phyloP scores from a whole-genome alignment of 352 stramenopile genomes.

The Phytopythium kandeliae region DNA sequence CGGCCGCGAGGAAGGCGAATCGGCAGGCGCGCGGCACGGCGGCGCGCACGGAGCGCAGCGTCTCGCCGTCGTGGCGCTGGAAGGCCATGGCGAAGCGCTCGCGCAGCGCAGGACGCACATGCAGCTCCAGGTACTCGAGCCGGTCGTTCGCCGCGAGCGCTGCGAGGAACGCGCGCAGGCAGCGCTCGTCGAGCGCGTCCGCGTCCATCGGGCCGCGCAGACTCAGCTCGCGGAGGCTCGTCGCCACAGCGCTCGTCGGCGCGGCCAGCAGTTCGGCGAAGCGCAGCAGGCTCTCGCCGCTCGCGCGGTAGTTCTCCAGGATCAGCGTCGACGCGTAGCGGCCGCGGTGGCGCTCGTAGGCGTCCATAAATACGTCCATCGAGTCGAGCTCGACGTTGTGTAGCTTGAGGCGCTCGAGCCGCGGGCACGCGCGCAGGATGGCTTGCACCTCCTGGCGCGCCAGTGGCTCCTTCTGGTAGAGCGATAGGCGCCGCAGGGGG shows the following conservation, averaged over 20 bases:
- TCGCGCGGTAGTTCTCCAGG: neutral
- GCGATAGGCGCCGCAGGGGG: neutral
- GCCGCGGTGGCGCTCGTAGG: neutral
- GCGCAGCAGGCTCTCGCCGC: neutral
- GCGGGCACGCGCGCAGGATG: neutral
- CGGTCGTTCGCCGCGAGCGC: neutral
- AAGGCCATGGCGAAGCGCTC: neutral
- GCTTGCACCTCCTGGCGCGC: neutral
- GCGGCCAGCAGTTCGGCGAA: neutral
- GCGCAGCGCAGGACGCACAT: neutral
- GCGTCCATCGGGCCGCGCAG: neutral
- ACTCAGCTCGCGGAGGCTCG: neutral
- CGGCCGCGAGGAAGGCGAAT: neutral
- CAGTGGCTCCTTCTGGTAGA: conserved; percentile 4
- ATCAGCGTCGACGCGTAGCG: neutral
- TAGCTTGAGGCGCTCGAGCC: neutral
- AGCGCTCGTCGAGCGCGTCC: neutral
- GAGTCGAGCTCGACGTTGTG: conserved; percentile 4
- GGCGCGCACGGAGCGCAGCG: neutral
- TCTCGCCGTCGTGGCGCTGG: neutral
- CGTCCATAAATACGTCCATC: conserved; percentile 6
- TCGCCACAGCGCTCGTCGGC: neutral
- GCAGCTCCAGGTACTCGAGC: conserved; percentile 1
- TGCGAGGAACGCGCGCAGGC: neutral
- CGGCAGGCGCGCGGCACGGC: neutral